Conservation (phyloP, 2,329 filamentous ascomycete genomes). For the Chalaropsis ovoidea region DNA sequence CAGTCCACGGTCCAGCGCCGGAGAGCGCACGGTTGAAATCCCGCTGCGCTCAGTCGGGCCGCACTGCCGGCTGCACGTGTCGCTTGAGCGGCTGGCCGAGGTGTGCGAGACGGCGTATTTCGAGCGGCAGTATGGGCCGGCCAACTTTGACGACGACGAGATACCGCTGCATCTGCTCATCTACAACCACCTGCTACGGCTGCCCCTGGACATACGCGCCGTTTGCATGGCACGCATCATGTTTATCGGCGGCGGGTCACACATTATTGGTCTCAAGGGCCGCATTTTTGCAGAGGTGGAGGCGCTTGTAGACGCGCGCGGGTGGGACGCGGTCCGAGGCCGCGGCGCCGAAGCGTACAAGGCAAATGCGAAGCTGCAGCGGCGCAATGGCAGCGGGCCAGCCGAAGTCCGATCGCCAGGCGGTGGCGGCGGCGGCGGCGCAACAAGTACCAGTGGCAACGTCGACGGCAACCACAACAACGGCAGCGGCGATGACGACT, state of each 20-base stretch:
- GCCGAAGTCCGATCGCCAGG: conserved; percentile 24
- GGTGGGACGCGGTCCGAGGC: conserved; percentile 69
- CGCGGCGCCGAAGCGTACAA: conserved; percentile 52
- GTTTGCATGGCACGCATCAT: conserved; percentile 82
- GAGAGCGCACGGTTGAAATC: conserved; percentile 33
- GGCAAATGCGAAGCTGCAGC: conserved; percentile 37
- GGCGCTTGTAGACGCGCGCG: conserved; percentile 52
- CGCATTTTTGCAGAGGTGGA: conserved; percentile 68
- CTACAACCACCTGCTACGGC: conserved; percentile 61
- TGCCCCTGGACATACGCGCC: conserved; percentile 73
- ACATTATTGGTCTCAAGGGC: conserved; percentile 66
- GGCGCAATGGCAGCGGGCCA: conserved; percentile 28
- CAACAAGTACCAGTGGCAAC: conserved; percentile 21
- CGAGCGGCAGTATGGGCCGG: conserved; percentile 40
- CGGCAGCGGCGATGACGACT: conserved; percentile 23
- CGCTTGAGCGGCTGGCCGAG: conserved; percentile 60
- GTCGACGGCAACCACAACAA: conserved; percentile 20
- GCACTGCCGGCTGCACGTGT: conserved; percentile 50
- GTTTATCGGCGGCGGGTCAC: conserved; percentile 71
- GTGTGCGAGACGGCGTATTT: conserved; percentile 71
- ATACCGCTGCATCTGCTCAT: conserved; percentile 65
- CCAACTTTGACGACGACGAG: conserved; percentile 76
- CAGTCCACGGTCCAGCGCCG: background rate
- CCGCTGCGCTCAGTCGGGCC: conserved; percentile 40
- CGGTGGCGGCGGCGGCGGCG: conserved; percentile 28